Conservation (phyloP, 2,329 filamentous ascomycete species). For the Pseudogymnoascus sp. region DNA sequence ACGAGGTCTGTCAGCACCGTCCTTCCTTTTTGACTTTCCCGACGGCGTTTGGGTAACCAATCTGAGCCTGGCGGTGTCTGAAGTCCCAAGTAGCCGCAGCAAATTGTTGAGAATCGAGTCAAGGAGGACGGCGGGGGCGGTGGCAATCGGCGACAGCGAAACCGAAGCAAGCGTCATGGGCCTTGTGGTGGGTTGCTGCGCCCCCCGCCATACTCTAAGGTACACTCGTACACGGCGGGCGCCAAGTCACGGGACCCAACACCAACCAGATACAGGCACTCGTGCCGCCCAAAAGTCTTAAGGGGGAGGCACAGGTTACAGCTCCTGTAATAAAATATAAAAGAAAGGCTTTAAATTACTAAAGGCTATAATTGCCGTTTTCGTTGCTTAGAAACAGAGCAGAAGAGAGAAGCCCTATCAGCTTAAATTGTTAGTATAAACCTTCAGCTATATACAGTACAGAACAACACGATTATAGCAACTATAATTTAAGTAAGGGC, state of each 20-base stretch:
- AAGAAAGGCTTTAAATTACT: neutral
- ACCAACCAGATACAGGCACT: neutral
- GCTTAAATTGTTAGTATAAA: neutral
- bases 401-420: neutral
- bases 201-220: slow-evolving; percentile 1
- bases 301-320: neutral
- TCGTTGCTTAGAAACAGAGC: neutral
- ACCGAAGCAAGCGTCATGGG: slow-evolving; percentile 2
- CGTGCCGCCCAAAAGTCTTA: too few relatives aligned
- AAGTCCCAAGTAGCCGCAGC: neutral
- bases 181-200: slow-evolving; percentile 2
- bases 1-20: neutral
- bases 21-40: neutral
- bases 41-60: neutral
- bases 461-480: too few relatives aligned
- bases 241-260: neutral
- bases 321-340: neutral
- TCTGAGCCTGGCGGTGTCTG: slow-evolving; percentile 1
- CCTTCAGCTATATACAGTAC: neutral
- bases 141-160: slow-evolving; percentile 9
- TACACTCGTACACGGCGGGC: slow-evolving; percentile 5
- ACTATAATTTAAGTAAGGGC: too few relatives aligned
- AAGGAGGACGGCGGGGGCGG: slow-evolving; percentile 22
- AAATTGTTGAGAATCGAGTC: slow-evolving; percentile 14
- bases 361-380: neutral